Conservation (phyloP, 345 rosid species). For the Viola odorata region DNA sequence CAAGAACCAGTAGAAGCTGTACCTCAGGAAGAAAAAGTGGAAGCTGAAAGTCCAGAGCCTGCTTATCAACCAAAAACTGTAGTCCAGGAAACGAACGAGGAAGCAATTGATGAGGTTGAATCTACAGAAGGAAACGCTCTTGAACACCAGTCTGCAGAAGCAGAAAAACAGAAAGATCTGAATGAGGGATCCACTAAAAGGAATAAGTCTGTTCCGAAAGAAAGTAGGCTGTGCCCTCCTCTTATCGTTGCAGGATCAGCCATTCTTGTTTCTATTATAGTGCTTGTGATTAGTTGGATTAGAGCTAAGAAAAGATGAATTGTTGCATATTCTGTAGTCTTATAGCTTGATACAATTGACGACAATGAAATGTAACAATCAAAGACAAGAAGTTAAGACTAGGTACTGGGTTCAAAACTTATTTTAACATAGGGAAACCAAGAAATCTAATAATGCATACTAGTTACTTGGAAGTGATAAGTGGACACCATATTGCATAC, state of each 20-base stretch:
- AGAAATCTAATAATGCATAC: no score
- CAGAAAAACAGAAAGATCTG: slow-evolving; percentile 16
- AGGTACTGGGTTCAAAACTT: no score
- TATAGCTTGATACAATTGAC: neutral
- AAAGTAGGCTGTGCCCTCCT: slow-evolving; percentile 26
- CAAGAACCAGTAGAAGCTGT: slow-evolving; percentile 6
- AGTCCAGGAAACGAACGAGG: neutral
- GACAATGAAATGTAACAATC: neutral
- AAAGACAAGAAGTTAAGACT: no score
- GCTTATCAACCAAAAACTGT: neutral
- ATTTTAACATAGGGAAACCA: no score
- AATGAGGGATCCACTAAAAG: slow-evolving; percentile 3
- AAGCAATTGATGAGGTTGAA: neutral
- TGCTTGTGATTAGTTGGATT: slow-evolving; percentile 36
- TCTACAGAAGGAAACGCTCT: neutral
- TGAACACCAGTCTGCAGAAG: neutral
- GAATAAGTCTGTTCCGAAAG: slow-evolving; percentile 8
- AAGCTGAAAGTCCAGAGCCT: neutral
- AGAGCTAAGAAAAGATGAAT: slow-evolving; percentile 40
- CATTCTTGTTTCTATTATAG: slow-evolving; percentile 51
- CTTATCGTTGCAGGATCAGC: slow-evolving; percentile 49
- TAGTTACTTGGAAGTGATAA: no score
- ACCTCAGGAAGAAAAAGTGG: slow-evolving; percentile 1
- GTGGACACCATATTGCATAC: no score
- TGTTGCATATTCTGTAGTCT: neutral